Evolutionary conservation across 2,329 filamentous ascomycete genomes (phyloP).

Genomic region (Fusarium virguliforme): DNA sequence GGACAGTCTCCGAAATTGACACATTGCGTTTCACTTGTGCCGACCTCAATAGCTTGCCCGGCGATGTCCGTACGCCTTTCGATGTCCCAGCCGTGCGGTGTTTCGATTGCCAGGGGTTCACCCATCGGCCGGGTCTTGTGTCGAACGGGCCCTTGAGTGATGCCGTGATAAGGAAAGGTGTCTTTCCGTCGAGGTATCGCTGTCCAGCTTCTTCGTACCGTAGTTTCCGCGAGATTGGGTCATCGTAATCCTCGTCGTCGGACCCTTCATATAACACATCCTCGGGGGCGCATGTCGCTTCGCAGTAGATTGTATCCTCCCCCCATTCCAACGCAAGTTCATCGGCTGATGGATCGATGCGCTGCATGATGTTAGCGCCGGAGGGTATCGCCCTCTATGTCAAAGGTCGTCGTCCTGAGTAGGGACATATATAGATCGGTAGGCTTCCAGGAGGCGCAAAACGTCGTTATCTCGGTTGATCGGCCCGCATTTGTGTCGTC

Average conservation of each 20-base stretch:
- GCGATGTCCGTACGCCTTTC: constrained; percentile 36
- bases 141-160: constrained; percentile 75
- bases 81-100: constrained; percentile 39
- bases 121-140: constrained; percentile 48
- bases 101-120: constrained; percentile 57
- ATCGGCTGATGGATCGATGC: constrained; percentile 27
- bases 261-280: constrained; percentile 71
- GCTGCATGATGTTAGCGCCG: constrained; percentile 37
- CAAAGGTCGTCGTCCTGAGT: constrained; percentile 17
- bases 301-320: constrained; percentile 63
- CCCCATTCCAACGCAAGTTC: constrained; percentile 45
- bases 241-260: constrained; percentile 70
- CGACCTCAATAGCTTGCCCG: constrained; percentile 36
- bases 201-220: constrained; percentile 74
- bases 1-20: constrained; percentile 40
- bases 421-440: constrained; percentile 14
- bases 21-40: constrained; percentile 32
- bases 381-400: constrained; percentile 34
- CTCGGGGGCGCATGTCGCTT: constrained; percentile 58
- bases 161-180: constrained; percentile 73
- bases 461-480: constrained; percentile 18
- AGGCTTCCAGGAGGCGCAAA: constrained; percentile 9
- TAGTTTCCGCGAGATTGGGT: constrained; percentile 62
- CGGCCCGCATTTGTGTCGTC: constrained; percentile 33
- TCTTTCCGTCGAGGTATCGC: constrained; percentile 70